Conservation (phyloP, 164 flowering plant species). For the Pachysandra terminalis region DNA sequence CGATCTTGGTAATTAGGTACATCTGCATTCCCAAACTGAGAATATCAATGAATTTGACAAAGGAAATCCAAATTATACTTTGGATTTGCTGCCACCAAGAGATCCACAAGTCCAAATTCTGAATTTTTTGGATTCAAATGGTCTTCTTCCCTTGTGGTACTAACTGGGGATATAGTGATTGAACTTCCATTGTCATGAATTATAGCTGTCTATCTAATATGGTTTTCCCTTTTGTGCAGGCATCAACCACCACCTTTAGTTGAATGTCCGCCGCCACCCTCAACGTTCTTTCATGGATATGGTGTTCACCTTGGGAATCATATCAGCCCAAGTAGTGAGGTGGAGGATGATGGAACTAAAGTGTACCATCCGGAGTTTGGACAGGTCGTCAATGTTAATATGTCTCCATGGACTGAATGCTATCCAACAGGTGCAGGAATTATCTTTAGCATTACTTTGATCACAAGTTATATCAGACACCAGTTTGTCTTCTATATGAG, state of each 20-base stretch:
- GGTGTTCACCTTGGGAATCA: conserved; percentile 18
- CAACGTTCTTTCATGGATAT: conserved; percentile 10
- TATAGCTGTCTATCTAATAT: no score
- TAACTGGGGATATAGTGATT: conserved; percentile 7
- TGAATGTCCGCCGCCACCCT: conserved; percentile 3
- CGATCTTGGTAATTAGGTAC: conserved; percentile 9
- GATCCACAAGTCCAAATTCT: conserved; percentile 39
- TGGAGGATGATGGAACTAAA: conserved; percentile 20
- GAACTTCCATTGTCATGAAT: not conserved
- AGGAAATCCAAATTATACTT: conserved; percentile 17
- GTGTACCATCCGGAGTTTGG: conserved; percentile 17
- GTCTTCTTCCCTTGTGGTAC: conserved; percentile 40
- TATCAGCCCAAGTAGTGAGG: conserved; percentile 17
- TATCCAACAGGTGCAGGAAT: conserved; percentile 23
- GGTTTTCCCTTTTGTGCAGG: conserved; percentile 11
- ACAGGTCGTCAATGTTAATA: conserved; percentile 28
- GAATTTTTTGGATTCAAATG: conserved; percentile 38
- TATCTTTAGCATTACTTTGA: not conserved
- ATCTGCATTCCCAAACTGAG: conserved; percentile 16
- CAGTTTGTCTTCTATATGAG: no score
- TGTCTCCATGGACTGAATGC: conserved; percentile 30
- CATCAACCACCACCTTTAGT: conserved; percentile 17
- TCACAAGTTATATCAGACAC: no score
- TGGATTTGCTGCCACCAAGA: conserved; percentile 34
- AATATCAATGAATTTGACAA: conserved; percentile 16